Base-by-base conservation (phyloP, 257 asterid genomes). In the Fraxinus quadrangulata region DNA sequence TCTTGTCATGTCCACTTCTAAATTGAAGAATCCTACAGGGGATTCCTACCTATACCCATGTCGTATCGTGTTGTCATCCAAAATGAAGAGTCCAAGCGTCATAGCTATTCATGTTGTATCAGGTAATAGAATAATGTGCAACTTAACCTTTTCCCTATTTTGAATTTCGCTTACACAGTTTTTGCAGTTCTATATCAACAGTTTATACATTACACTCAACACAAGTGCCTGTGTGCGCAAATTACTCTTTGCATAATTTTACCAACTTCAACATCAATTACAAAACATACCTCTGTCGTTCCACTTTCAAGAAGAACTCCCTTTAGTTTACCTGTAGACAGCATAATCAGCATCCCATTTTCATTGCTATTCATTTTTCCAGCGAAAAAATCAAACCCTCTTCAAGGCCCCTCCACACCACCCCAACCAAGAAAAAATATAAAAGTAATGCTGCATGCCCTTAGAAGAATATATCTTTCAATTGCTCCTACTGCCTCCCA, bases 291-390 rank as follows among this genome's bases (percentile, higher is more conserved):
- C 98, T 92, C 97, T 73, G 97, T 84, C 80, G 92, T 94, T 78
- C 98, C 97, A 81, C 97, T 92, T 89, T 92, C 98, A 71, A 94
- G 96, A 86, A 94, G 84, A 69, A 94, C 88, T 33, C 98, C 98
- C 88, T 92, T 94, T 78, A 94, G 82, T 84, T 87, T 94, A 51
- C 97, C 98, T 93, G 90, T 87, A 86, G 73, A 81, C 78, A 85
- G 67, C 13, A 79, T 9, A 74, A 77, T 70, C 49, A 4, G 40
- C 30, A n/a, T 16, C 9, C 68, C 16, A 59, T 56, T 69, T 3
- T 37, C 17, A 54, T 77, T 28, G 28, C 67, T 21, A 34, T 67
- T 71, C 70, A 21, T 72, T 37, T 24, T 45, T 28, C 17, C 61
- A 23, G 17, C 4, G 74, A 65, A n/a, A 19, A 63, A 34, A 70